These are phyloP conservation scores for Microbotryum scabiosae DNA, from an alignment of 1,284 basidiomycete species.

Conservation along the genomic window DNA sequence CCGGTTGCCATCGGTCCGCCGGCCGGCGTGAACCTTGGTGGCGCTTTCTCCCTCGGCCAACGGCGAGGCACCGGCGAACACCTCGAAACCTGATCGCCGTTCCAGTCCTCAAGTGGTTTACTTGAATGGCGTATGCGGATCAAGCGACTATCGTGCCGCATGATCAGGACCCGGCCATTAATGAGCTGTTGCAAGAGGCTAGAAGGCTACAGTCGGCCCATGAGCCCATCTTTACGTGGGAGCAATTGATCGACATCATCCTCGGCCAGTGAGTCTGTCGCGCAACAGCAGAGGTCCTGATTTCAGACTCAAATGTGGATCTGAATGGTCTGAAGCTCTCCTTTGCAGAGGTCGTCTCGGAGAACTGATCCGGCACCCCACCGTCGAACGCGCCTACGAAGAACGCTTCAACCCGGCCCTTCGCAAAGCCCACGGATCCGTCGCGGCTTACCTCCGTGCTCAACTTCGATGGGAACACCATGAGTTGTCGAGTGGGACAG, in stretches of 20 bases:
- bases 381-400: conserved; percentile 14
- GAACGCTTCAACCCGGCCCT: conserved; percentile 11
- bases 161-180: neutral
- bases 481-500: neutral
- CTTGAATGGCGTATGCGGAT: too few relatives aligned
- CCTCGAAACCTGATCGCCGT: too few relatives aligned
- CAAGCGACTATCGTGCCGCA: too few relatives aligned
- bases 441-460: conserved; percentile 7
- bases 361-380: conserved; percentile 13
- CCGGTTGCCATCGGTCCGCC: too few relatives aligned
- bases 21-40: too few relatives aligned
- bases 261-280: neutral
- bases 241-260: conserved; percentile 5
- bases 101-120: too few relatives aligned
- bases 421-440: neutral
- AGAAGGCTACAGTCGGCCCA: neutral
- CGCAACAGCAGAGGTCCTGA: neutral
- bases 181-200: neutral
- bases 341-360: neutral
- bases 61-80: too few relatives aligned
- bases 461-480: conserved; percentile 8
- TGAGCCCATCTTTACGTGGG: conserved; percentile 8
- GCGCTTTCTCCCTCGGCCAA: too few relatives aligned
- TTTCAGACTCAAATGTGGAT: too few relatives aligned
- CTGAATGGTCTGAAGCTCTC: neutral